Conservation (phyloP, 2,329 filamentous ascomycete genomes). For the Incumbomyces delicatus region DNA sequence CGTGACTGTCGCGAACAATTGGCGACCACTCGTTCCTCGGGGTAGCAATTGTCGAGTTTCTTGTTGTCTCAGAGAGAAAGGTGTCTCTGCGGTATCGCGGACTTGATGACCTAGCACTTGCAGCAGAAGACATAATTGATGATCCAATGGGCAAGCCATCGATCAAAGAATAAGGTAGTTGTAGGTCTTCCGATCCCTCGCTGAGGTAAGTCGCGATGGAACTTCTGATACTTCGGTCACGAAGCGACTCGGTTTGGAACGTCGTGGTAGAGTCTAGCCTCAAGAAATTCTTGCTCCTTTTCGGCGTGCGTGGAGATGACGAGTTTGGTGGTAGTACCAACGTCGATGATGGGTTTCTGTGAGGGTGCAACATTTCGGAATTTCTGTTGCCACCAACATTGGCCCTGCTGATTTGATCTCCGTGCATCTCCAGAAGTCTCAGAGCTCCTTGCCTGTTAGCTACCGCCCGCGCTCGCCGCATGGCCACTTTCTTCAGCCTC, state of each 20-base stretch:
- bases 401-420: neutral
- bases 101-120: neutral
- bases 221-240: constrained; percentile 12
- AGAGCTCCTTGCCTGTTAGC: constrained; percentile 8
- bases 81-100: neutral
- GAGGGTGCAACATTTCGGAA: neutral
- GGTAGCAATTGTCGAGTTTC: neutral
- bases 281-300: neutral
- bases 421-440: constrained; percentile 7
- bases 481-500: constrained; percentile 38
- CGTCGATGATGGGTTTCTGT: neutral
- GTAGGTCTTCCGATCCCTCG: constrained; percentile 3
- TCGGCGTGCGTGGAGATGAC: neutral
- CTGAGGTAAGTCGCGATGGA: constrained; percentile 14
- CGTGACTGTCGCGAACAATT: constrained; percentile 8
- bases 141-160: constrained; percentile 1
- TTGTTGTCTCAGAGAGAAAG: constrained; percentile 4
- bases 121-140: neutral
- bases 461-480: constrained; percentile 25
- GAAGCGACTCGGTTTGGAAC: constrained; percentile 16
- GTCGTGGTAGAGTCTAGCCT: constrained; percentile 15
- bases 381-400: too few relatives aligned
- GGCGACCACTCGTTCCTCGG: neutral
- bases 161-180: constrained; percentile 1
- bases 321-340: neutral